These are phyloP conservation scores for Acer saccharum DNA, from an alignment of 345 rosid genomes.

Conservation along the genomic window DNA sequence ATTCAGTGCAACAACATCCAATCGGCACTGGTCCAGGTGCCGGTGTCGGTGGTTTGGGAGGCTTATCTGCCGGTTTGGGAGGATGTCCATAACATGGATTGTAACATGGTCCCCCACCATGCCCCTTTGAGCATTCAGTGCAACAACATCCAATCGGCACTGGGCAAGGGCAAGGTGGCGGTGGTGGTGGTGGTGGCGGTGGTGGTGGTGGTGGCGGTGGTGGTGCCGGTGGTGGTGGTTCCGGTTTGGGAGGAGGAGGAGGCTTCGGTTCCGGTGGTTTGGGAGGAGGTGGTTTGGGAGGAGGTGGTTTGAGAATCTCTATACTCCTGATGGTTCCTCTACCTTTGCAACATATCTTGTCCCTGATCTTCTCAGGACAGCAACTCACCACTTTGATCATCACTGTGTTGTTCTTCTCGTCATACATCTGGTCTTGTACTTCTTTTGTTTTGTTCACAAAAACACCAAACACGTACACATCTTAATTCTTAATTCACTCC, in stretches of 20 bases:
- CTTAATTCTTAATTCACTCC: constrained; percentile 46
- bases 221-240: background rate
- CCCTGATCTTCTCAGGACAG: constrained; percentile 66
- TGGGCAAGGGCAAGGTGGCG: constrained; percentile 17
- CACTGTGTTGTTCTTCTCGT: constrained; percentile 70
- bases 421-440: constrained; percentile 61
- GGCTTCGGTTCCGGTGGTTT: background rate
- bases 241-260: no score
- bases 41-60: no score
- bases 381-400: constrained; percentile 74
- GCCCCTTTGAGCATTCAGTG: background rate
- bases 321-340: constrained; percentile 58
- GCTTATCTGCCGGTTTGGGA: no score
- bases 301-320: constrained; percentile 40
- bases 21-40: no score
- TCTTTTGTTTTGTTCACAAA: constrained; percentile 69
- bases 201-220: constrained; percentile 7
- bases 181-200: background rate
- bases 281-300: background rate
- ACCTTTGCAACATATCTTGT: constrained; percentile 57
- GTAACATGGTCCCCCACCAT: constrained; percentile 19
- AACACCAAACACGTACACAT: constrained; percentile 8
- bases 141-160: background rate
- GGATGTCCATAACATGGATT: constrained; percentile 36
- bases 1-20: background rate